These are phyloP conservation scores for Scheffersomyces stambukii DNA, from an alignment of 1,139 yeast genomes.

Conservation along the genomic window DNA sequence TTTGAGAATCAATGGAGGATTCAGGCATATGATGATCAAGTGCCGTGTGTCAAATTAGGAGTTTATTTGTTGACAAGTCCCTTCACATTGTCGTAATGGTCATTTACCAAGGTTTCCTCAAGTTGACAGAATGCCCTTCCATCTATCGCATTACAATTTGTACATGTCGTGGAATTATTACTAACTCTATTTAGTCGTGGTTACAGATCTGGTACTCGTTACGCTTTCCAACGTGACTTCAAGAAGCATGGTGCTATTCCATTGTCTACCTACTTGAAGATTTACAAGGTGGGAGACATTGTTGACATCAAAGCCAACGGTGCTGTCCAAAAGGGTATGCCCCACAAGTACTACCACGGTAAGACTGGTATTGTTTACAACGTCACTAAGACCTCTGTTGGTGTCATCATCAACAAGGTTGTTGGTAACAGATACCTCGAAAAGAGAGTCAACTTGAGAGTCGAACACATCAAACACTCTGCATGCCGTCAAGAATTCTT, in stretches of 20 bases:
- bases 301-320: slow-evolving; percentile 99
- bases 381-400: slow-evolving; percentile 97
- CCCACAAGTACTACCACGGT: slow-evolving; percentile 99
- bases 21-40: too few species aligned
- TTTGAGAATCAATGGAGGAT: too few species aligned
- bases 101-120: too few species aligned
- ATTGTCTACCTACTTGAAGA: slow-evolving; percentile 94
- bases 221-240: slow-evolving; percentile 99
- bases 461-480: slow-evolving; percentile 99
- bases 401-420: slow-evolving; percentile 96
- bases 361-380: slow-evolving; percentile 99
- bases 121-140: too few species aligned
- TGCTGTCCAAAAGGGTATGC: slow-evolving; percentile 99
- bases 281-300: slow-evolving; percentile 98
- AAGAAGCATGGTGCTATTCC: slow-evolving; percentile 96
- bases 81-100: too few species aligned
- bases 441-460: slow-evolving; percentile 97
- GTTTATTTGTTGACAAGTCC: too few species aligned
- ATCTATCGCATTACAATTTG: not conserved
- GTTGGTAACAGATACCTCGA: slow-evolving; percentile 99
- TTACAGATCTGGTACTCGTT: slow-evolving; percentile 99
- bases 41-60: too few species aligned
- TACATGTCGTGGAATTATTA: too few species aligned
- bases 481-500: slow-evolving; percentile 99
- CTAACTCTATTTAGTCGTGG: slow-evolving; percentile 65